Evolutionary conservation across 2,329 filamentous ascomycete genomes (phyloP), one percentile per base, ranked within the genome.

Genomic region (Arthrobotrys sphaeroides): DNA sequence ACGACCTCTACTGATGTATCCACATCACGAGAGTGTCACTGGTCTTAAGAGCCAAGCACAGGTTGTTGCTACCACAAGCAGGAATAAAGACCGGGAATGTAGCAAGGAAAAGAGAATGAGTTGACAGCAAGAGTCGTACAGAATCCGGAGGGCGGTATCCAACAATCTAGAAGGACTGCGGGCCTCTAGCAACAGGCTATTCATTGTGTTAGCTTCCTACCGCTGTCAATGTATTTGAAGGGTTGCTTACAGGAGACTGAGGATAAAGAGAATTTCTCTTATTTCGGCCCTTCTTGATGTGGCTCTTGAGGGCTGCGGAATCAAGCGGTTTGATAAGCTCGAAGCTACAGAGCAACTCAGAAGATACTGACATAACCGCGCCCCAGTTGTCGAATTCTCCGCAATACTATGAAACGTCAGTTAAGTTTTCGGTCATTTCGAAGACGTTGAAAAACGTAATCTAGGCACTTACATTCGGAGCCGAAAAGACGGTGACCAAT

Each of bases 331-430:
- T 99, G 75, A 99, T 87, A 13, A 99, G 86, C 83, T 99, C 95
- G 81, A 99, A 99, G 82, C 94, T 97, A 84, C 95, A 99, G 0
- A 99, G 88, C 61, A 99, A 84, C 83, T 98, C 95, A 12, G 88
- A 89, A 0, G 93, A 97, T 20, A 99, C 95, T 1, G 94, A 97
- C 95, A 99, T 99, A 78, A 98, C 94, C 12, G 95, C 95, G 18
- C 95, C 95, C 93, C 95, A 98, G 78, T 99, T 99, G 82, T 99
- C 95, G 79, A 99, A 99, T 83, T 99, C 95, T 78, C 95, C 95
- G 80, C 95, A 99, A 81, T 99, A 98, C 92, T 96, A 78, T 36
- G 42, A 72, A 47, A 22, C 72, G 80, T n/a, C 79, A 78, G 82
- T 81, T 78, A 80, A n/a, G 65, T 26, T 22, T 10, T 18, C 28